A percentile compares a stretch with the other conserved stretches of the same genome.
Evolutionary conservation across 371 early-diverging fungal species (phyloP).

Genomic region (Mycotypha africana): DNA sequence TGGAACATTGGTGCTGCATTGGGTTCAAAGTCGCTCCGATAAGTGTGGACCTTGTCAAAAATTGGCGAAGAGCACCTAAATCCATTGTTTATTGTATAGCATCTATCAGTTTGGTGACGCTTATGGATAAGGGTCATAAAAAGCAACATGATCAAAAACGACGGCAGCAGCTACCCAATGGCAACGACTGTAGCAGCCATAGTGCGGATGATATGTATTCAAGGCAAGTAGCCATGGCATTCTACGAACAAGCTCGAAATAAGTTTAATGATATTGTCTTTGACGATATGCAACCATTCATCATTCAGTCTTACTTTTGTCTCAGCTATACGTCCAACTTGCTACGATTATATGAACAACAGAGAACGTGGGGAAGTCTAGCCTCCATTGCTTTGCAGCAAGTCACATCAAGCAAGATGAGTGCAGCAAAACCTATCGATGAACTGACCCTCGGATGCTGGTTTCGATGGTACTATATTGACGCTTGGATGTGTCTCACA

Average conservation of each 20-base stretch:
- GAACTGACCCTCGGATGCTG: slow-evolving; percentile 10
- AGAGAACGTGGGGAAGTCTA: slow-evolving; percentile 23
- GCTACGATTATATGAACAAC: slow-evolving; percentile 24
- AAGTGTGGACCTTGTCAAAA: slow-evolving; percentile 6
- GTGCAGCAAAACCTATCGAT: slow-evolving; percentile 1
- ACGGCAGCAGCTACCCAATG: too few species aligned
- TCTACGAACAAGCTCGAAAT: slow-evolving; percentile 23
- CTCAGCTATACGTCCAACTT: slow-evolving; percentile 26
- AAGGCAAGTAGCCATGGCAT: slow-evolving; percentile 18
- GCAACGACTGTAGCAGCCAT: background rate
- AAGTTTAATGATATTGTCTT: slow-evolving; percentile 21
- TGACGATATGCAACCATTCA: slow-evolving; percentile 19
- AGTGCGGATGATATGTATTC: background rate
- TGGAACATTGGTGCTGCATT: slow-evolving; percentile 26
- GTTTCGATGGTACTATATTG: slow-evolving; percentile 43
- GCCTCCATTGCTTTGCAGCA: slow-evolving; percentile 25
- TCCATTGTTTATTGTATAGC: slow-evolving; percentile 25
- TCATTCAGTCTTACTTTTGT: slow-evolving; percentile 24
- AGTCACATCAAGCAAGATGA: slow-evolving; percentile 4
- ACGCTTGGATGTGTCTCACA: slow-evolving; percentile 42
- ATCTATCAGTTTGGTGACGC: slow-evolving; percentile 21
- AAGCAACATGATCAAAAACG: too few species aligned
- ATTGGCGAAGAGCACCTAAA: slow-evolving; percentile 14
- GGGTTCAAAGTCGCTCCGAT: slow-evolving; percentile 24
- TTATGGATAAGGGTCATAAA: slow-evolving; percentile 10